Base-by-base conservation (phyloP, 1,139 yeast species). In the Diutina sp. region DNA sequence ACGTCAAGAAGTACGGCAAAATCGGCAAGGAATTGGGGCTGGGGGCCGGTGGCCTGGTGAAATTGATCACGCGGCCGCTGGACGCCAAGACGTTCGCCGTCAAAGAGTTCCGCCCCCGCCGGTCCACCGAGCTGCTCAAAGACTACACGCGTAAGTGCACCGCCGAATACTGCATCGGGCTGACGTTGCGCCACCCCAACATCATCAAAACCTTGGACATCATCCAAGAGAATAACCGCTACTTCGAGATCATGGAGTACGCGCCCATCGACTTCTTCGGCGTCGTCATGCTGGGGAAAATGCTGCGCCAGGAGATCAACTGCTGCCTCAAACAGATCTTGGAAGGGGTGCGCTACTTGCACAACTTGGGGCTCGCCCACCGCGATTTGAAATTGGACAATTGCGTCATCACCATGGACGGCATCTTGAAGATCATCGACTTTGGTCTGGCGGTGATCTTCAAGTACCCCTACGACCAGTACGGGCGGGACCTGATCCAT, bases 1-100 rank as follows among this genome's bases (percentile, higher is more conserved):
- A 88, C 58, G 87, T 84, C 29, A 87, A 85, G 63, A 88, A 91
- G 67, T 95, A 93, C 69, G 96, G 96, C 59, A 88, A 86, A 63
- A 75, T 91, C 61, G 97, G 97, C 56, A 87, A 89, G 62, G 85
- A 88, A 60, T 74, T 95, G 62, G 99, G 99, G 35, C 86, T 96
- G 35, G 99, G 99, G 46, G 99, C 99, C 3, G 99, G 99, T 55
- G 99, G 99, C 5, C 87, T 95, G 1, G 99, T 95, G 16, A 83
- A 95, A 59, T 76, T 93, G 57, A 83, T 95, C 65, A 84, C 82
- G 57, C 80, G 98, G 60, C 84, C 93, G 2, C 78, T 87, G 7
- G 98, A 93, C 69, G 78, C 80, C 51, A 85, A 87, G 58, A 84
- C 95, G 0, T 93, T 93, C 73, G 99, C 99, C 0, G 98, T 95